Base-by-base conservation (phyloP, 148 eudicot genomes). In the Arbutus unedo region DNA sequence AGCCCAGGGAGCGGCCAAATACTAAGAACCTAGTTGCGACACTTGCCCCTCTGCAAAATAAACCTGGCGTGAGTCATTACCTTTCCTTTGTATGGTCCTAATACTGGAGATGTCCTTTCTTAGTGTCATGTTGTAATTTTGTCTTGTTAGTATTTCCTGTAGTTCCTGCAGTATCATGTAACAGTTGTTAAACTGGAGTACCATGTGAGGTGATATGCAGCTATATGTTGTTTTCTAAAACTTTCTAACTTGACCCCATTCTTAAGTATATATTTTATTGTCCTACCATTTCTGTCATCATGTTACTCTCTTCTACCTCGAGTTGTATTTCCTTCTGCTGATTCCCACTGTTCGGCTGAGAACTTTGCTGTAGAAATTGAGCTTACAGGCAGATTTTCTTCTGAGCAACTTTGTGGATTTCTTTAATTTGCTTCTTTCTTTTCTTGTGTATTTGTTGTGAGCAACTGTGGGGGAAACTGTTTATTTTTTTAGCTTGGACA, bases 1-100 rank as follows among this genome's bases (percentile, higher is more conserved):
- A 95, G 83, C 98, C 97, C 11, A 89, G 94, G 84, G 98, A 95
- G 76, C 91, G 98, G 64, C 98, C 98, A 73, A 93, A 89, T 80
- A 90, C 87, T 77, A 91, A 89, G 80, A 94, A 92, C 82, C 90
- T 95, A 62, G 91, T 91, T 71, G 80, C 90, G 50, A 92, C 88
- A 47, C 94, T 95, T 82, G 76, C 88, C 78, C 94, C 95, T 31
- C 84, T 95, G 76, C 94, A 92, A 79, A 92, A 85, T 85, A 93
- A 89, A 81, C 80, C 90, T 23, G 93, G 92, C 85, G 98, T 90
- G 74, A 91, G 95, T 88, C 11, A 74, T 85, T 79, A 4, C 9
- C 71, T 76, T 76, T 66, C 44, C 21, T 23, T 11, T 55, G 16
- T 19, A n/a, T 41, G 47, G 55, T 25, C 48, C 54, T 47, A 79